phyloP scores from a whole-genome alignment of 78 protist species.

The Protostelium mycophagum region DNA sequence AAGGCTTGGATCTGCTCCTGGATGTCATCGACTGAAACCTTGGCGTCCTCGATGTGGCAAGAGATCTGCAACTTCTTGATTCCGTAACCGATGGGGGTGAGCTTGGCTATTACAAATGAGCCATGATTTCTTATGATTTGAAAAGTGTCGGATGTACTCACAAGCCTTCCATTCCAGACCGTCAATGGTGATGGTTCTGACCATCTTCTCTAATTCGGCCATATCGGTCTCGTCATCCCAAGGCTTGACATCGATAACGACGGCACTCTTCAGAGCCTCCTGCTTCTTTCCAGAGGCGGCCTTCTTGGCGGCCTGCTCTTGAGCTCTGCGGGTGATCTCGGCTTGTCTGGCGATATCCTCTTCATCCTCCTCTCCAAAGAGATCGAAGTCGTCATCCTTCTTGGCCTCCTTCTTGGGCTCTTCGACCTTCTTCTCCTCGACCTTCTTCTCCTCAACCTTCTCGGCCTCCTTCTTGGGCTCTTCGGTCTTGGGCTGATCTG shows the following conservation, averaged over 20 bases:
- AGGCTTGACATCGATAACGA: conserved; percentile 84
- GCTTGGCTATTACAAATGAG: conserved; percentile 15
- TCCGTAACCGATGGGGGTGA: conserved; percentile 84
- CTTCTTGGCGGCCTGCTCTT: conserved; percentile 34
- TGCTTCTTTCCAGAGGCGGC: conserved; percentile 22
- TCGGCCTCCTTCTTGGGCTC: neutral
- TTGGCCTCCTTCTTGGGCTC: conserved; percentile 5
- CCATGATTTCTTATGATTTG: neutral
- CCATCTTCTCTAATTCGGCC: conserved; percentile 60
- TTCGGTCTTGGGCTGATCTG: neutral
- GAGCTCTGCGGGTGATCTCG: conserved; percentile 40
- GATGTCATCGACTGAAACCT: conserved; percentile 62
- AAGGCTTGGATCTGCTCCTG: conserved; percentile 59
- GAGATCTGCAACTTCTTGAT: conserved; percentile 83
- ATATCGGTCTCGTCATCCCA: conserved; percentile 84
- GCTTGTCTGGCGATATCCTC: conserved; percentile 64
- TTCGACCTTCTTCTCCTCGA: neutral
- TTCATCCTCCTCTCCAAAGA: conserved; percentile 64
- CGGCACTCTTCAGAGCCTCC: conserved; percentile 48
- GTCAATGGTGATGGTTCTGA: conserved; percentile 66
- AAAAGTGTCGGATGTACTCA: neutral
- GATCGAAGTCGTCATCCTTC: conserved; percentile 73
- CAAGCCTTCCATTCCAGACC: conserved; percentile 86
- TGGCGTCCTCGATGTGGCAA: conserved; percentile 76
- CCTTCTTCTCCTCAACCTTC: neutral